These are phyloP conservation scores for Sugiyamaella valdiviana DNA, from an alignment of 805 yeast genomes.

Conservation along the genomic window DNA sequence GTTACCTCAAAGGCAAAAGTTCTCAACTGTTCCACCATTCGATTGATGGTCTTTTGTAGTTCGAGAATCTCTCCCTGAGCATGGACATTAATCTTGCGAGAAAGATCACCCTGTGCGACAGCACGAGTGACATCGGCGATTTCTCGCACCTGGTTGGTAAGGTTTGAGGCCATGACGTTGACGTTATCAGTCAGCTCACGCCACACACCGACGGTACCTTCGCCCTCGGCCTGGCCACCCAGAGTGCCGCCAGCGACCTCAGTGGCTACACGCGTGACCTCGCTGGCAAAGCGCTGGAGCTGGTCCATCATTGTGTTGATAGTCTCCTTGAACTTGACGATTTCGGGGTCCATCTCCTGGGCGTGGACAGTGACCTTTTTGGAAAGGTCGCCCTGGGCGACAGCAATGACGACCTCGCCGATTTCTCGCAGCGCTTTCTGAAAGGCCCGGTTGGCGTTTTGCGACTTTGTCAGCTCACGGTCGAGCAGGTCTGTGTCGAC, in stretches of 20 bases:
- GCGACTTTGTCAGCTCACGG: slow-evolving; percentile 36
- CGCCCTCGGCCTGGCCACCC: slow-evolving; percentile 82
- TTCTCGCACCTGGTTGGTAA: slow-evolving; percentile 84
- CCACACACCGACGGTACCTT: slow-evolving; percentile 87
- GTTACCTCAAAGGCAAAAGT: slow-evolving; percentile 82
- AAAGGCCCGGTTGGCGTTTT: slow-evolving; percentile 57
- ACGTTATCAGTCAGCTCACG: slow-evolving; percentile 79
- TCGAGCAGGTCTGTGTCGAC: slow-evolving; percentile 30
- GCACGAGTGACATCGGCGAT: slow-evolving; percentile 87
- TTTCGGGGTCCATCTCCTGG: slow-evolving; percentile 71
- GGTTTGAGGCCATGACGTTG: slow-evolving; percentile 82
- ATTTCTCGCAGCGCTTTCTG: slow-evolving; percentile 69
- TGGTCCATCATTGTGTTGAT: slow-evolving; percentile 89
- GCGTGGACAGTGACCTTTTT: slow-evolving; percentile 71
- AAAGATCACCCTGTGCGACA: slow-evolving; percentile 79
- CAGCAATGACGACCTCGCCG: slow-evolving; percentile 81
- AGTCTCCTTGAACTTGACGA: slow-evolving; percentile 69
- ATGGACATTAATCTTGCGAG: slow-evolving; percentile 78
- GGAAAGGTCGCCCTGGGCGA: slow-evolving; percentile 81
- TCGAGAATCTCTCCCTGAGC: slow-evolving; percentile 88
- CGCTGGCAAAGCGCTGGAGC: slow-evolving; percentile 70
- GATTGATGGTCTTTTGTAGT: slow-evolving; percentile 77
- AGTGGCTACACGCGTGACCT: slow-evolving; percentile 79
- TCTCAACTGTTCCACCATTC: slow-evolving; percentile 82
- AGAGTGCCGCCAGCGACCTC: slow-evolving; percentile 87